Evolutionary conservation across 192 early-diverging fungal genomes (phyloP).

Genomic region (Backusella parvicylindrica): DNA sequence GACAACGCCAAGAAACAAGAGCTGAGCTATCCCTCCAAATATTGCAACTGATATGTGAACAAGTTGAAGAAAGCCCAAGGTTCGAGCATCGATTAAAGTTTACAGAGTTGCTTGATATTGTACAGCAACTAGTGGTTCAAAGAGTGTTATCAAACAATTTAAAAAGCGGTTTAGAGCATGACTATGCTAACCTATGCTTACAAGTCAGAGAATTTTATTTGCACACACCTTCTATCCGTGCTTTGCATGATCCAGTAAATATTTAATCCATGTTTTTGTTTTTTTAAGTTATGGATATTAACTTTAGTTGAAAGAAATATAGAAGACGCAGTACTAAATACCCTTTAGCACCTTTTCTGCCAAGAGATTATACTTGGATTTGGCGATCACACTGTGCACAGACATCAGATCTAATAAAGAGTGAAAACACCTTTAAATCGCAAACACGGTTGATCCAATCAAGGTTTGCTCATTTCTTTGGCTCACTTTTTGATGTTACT

Average conservation of each 20-base stretch:
- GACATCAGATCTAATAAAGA: neutral
- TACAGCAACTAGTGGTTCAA: conserved; percentile 22
- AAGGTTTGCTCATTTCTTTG: conserved; percentile 33
- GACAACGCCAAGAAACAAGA: conserved; percentile 39
- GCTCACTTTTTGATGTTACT: conserved; percentile 26
- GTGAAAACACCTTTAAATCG: neutral
- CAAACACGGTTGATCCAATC: conserved; percentile 5
- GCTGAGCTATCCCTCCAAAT: neutral
- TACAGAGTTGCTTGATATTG: conserved; percentile 22
- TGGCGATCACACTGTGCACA: conserved; percentile 30
- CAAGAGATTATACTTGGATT: conserved; percentile 29
- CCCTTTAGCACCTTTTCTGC: conserved; percentile 38
- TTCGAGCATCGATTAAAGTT: conserved; percentile 25
- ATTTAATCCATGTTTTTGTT: no score
- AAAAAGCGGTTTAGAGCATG: conserved; percentile 4
- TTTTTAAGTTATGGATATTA: no score
- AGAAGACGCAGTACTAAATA: conserved; percentile 33
- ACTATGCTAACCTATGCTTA: conserved; percentile 33
- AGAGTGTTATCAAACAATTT: conserved; percentile 14
- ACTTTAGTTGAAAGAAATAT: conserved; percentile 43
- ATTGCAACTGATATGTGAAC: conserved; percentile 16
- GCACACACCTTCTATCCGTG: conserved; percentile 30
- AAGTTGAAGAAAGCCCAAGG: conserved; percentile 7
- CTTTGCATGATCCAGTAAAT: conserved; percentile 33
- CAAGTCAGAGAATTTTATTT: conserved; percentile 28